Conservation (phyloP, 2,329 filamentous ascomycete genomes). For the Xenoacremonium recifei region DNA sequence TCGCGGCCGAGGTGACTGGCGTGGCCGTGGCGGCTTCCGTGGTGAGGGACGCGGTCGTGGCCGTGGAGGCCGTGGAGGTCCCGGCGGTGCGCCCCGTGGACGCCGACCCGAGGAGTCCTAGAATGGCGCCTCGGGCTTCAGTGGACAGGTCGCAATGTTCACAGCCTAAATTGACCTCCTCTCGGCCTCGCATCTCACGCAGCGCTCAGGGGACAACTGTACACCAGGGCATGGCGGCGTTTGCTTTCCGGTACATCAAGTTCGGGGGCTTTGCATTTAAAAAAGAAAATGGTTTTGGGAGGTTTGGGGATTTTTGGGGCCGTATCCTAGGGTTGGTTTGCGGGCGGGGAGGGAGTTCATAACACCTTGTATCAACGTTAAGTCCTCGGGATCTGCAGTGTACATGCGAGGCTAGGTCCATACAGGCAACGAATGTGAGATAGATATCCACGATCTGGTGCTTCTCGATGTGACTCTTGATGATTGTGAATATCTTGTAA, state of each 20-base stretch:
- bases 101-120: slow-evolving; percentile 42
- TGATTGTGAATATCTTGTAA: slow-evolving; percentile 4
- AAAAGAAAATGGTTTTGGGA: slow-evolving; percentile 27
- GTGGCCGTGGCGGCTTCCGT: slow-evolving; percentile 51
- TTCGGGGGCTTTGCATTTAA: slow-evolving; percentile 30
- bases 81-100: slow-evolving; percentile 41
- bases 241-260: slow-evolving; percentile 27
- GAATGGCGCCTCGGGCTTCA: slow-evolving; percentile 22
- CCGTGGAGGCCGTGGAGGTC: slow-evolving; percentile 48
- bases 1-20: slow-evolving; percentile 47
- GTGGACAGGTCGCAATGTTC: no score
- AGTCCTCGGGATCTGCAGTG: slow-evolving; percentile 17
- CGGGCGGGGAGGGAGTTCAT: slow-evolving; percentile 22
- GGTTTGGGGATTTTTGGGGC: slow-evolving; percentile 27
- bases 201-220: slow-evolving; percentile 32
- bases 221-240: slow-evolving; percentile 42
- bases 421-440: slow-evolving; percentile 25
- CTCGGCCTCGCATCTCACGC: slow-evolving; percentile 25
- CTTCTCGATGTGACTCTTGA: no score
- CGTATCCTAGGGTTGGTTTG: slow-evolving; percentile 26
- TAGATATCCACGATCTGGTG: no score
- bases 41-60: slow-evolving; percentile 41
- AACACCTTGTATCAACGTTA: slow-evolving; percentile 26
- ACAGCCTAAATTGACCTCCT: slow-evolving; percentile 25
- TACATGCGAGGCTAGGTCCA: slow-evolving; percentile 17